Conservation (phyloP, 1,284 basidiomycete genomes). For the Puccinia triticina region DNA sequence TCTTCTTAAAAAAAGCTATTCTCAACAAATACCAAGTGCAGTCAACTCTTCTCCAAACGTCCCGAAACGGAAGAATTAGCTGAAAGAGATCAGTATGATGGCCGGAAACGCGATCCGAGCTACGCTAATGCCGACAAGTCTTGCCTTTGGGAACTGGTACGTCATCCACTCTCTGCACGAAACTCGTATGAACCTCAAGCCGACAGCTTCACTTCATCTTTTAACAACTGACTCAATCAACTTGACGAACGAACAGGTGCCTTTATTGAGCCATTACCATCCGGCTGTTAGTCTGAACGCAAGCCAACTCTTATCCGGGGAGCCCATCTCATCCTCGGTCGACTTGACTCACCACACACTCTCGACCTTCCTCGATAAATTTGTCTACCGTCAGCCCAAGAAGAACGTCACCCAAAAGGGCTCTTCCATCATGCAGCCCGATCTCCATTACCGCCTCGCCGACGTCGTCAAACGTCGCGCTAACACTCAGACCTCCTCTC, state of each 20-base stretch:
- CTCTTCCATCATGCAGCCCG: constrained; percentile 93
- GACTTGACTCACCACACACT: constrained; percentile 89
- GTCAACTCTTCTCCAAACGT: constrained; percentile 20
- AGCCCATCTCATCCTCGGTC: constrained; percentile 68
- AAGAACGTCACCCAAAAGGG: constrained; percentile 72
- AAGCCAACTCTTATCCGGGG: constrained; percentile 73
- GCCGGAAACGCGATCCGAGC: constrained; percentile 85
- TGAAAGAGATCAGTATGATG: constrained; percentile 68
- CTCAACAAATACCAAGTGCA: background rate
- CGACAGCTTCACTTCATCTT: constrained; percentile 8
- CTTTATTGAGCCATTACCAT: constrained; percentile 84
- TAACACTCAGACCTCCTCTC: constrained; percentile 65
- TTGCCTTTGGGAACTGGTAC: constrained; percentile 86
- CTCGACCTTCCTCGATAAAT: constrained; percentile 83
- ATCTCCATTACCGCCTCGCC: constrained; percentile 64
- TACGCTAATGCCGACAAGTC: constrained; percentile 79
- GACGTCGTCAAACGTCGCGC: constrained; percentile 62
- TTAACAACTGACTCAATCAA: background rate
- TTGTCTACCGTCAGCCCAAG: constrained; percentile 95
- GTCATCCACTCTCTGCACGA: constrained; percentile 56
- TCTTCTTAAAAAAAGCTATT: constrained; percentile 12
- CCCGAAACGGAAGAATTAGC: constrained; percentile 19
- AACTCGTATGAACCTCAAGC: background rate
- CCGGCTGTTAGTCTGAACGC: constrained; percentile 87
- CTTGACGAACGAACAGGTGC: too few relatives aligned